Evolutionary conservation across 345 rosid genomes (phyloP).

Genomic region (Theobroma cacao): DNA sequence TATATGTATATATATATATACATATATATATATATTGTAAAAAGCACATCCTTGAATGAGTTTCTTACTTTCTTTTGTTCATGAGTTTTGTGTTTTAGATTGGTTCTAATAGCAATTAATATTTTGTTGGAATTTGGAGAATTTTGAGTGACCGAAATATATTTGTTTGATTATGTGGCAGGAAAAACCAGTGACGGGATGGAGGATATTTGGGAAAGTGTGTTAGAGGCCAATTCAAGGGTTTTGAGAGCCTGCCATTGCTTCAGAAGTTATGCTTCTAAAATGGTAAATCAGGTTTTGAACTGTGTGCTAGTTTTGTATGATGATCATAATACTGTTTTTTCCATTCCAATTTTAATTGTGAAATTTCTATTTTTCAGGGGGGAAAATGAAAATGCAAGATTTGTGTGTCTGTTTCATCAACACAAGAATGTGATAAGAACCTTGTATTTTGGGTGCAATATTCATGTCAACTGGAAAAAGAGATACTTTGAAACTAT

Average conservation of each 20-base stretch:
- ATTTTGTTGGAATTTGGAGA: background rate
- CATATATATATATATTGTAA: background rate
- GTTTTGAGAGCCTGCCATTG: background rate
- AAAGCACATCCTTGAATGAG: background rate
- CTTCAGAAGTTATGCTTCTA: background rate
- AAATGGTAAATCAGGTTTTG: slow-evolving; percentile 5
- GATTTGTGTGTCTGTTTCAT: background rate
- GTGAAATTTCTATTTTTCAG: slow-evolving; percentile 3
- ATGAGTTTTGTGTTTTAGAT: background rate
- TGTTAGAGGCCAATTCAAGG: background rate
- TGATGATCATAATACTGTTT: background rate
- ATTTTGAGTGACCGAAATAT: background rate
- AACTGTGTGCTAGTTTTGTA: background rate
- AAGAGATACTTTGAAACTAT: background rate
- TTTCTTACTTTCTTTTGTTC: background rate
- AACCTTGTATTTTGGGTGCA: background rate
- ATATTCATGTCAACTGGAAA: background rate
- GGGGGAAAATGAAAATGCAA: background rate
- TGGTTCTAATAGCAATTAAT: background rate
- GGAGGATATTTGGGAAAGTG: background rate
- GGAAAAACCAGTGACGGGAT: background rate
- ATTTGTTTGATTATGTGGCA: background rate
- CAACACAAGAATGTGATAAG: background rate
- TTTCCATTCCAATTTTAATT: background rate
- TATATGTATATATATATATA: too few relatives aligned